Percentiles rank a stretch among this genome's conserved stretches.
Conservation (phyloP, 129 eudicot genomes). For the Deinandra increscens region DNA sequence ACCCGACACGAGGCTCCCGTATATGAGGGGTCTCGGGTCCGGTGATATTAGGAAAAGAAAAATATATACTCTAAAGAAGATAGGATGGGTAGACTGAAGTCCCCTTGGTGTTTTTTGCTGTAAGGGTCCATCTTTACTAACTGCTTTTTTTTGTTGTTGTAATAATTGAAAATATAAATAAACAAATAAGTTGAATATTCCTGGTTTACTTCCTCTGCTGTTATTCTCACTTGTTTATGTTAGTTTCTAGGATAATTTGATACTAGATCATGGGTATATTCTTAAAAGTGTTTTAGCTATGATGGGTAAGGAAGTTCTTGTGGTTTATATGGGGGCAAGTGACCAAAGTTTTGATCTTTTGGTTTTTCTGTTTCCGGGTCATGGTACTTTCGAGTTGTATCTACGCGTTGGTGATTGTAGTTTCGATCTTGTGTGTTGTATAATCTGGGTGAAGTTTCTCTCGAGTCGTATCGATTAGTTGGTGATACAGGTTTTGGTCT, state of each 20-base stretch:
- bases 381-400: neutral
- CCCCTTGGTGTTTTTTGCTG: slow-evolving; percentile 47
- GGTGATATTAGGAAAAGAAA: neutral
- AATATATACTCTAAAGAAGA: slow-evolving; percentile 32
- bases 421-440: neutral
- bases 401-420: slow-evolving; percentile 8
- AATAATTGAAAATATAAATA: slow-evolving; percentile 28
- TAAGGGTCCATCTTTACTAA: slow-evolving; percentile 47
- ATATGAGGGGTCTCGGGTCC: too few relatives aligned
- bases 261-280: neutral
- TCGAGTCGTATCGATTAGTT: neutral
- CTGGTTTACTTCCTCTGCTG: neutral
- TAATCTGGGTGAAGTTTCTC: neutral
- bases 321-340: neutral
- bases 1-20: neutral
- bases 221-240: neutral
- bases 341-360: slow-evolving; percentile 2
- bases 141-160: slow-evolving; percentile 33
- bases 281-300: neutral
- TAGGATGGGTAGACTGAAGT: slow-evolving; percentile 44
- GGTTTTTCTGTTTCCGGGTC: neutral
- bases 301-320: neutral
- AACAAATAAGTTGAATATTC: slow-evolving; percentile 30
- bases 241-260: slow-evolving; percentile 2
- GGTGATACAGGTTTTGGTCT: neutral